phyloP scores from a whole-genome alignment of 352 stramenopile genomes.

The Pythium folliculosum region DNA sequence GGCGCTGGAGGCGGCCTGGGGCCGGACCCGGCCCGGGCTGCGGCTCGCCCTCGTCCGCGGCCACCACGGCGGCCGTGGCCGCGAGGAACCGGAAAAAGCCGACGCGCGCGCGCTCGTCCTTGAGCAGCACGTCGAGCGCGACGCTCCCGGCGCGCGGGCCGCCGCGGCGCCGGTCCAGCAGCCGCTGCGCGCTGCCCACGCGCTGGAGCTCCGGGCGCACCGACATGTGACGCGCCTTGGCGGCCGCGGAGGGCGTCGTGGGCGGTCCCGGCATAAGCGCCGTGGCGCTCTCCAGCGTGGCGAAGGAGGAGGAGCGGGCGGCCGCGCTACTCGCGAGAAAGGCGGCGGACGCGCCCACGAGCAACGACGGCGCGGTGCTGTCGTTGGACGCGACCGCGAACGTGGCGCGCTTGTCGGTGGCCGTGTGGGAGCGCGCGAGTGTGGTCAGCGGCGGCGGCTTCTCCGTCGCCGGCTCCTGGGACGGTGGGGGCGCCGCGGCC shows the following conservation, averaged over 20 bases:
- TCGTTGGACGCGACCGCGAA: conserved; percentile 11
- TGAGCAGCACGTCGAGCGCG: conserved; percentile 51
- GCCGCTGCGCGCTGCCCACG: conserved; percentile 3
- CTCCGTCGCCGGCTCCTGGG: neutral
- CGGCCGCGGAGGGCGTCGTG: neutral
- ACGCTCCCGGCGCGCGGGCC: conserved; percentile 42
- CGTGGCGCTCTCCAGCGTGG: neutral
- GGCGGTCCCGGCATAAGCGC: neutral
- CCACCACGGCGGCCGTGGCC: conserved; percentile 38
- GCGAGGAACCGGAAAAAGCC: conserved; percentile 61
- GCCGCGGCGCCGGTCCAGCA: conserved; percentile 12
- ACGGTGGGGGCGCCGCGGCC: neutral
- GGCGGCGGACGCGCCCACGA: neutral
- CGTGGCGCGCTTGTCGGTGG: conserved; percentile 15
- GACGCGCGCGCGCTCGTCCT: conserved; percentile 53
- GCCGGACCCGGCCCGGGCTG: too few species aligned
- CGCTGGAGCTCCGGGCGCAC: conserved; percentile 14
- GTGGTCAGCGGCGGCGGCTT: neutral
- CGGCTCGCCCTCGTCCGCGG: too few species aligned
- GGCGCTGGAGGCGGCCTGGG: conserved; percentile 15
- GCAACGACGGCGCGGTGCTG: neutral
- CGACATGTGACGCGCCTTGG: conserved; percentile 7
- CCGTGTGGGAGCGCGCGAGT: conserved; percentile 12
- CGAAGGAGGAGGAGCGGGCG: neutral
- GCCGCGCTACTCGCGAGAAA: neutral